phyloP scores from a whole-genome alignment of 495 filamentous ascomycete genomes.

The Aspergillus heteromorphus region DNA sequence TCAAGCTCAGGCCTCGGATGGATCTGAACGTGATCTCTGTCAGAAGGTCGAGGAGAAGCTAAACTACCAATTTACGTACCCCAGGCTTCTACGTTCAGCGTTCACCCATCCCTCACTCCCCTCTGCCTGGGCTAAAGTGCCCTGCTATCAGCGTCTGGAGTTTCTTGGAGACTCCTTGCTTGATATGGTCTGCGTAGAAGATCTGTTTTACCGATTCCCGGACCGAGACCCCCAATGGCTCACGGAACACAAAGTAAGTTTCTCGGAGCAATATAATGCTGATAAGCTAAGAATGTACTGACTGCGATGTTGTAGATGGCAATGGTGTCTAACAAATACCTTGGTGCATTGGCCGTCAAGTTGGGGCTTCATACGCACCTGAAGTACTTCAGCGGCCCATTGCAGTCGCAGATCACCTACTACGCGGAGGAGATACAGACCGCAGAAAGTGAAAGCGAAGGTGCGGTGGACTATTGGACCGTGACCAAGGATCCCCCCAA shows the following conservation, averaged over 20 bases:
- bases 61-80: conserved; percentile 75
- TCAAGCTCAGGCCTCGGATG: conserved; percentile 49
- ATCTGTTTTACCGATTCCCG: conserved; percentile 71
- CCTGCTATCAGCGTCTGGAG: conserved; percentile 87
- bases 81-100: conserved; percentile 72
- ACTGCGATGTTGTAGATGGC: conserved; percentile 58
- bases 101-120: conserved; percentile 86
- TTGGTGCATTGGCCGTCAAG: conserved; percentile 72
- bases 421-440: conserved; percentile 65
- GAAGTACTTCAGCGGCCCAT: conserved; percentile 48
- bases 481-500: conserved; percentile 68
- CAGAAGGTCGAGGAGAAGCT: conserved; percentile 58
- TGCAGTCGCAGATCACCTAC: conserved; percentile 59
- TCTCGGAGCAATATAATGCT: not conserved
- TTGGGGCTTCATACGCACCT: conserved; percentile 75
- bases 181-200: conserved; percentile 80
- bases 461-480: conserved; percentile 76
- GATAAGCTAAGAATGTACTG: not conserved
- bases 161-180: conserved; percentile 89
- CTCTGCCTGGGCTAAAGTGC: conserved; percentile 66
- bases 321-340: conserved; percentile 96
- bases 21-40: conserved; percentile 58
- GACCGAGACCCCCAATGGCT: conserved; percentile 90
- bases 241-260: conserved; percentile 81
- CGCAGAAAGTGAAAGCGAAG: conserved; percentile 46